Evolutionary conservation across 139 green algal species (phyloP).

Genomic region (Volvox africanus): DNA sequence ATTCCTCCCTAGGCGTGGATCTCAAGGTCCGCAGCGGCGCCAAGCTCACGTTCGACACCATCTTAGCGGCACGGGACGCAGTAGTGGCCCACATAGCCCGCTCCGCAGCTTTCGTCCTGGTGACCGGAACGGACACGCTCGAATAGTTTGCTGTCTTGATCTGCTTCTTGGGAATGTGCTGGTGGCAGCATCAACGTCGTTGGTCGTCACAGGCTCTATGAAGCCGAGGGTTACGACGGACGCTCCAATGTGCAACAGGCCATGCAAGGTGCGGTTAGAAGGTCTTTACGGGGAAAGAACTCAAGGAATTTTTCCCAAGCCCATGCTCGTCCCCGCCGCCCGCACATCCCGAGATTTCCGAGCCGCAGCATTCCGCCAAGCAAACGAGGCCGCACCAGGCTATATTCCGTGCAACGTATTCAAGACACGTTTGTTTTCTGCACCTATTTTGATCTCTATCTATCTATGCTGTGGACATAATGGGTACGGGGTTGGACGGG

Average conservation of each 20-base stretch:
- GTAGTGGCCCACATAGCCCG: background rate
- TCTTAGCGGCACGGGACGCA: slow-evolving; percentile 10
- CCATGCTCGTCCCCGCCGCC: too few species aligned
- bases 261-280: slow-evolving; percentile 19
- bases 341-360: too few species aligned
- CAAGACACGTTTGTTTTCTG: too few species aligned
- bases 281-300: background rate
- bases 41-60: slow-evolving; percentile 38
- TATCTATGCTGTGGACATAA: too few species aligned
- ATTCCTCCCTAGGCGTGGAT: background rate
- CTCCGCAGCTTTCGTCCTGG: slow-evolving; percentile 27
- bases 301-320: too few species aligned
- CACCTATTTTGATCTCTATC: background rate
- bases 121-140: slow-evolving; percentile 55
- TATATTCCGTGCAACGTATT: too few species aligned
- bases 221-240: slow-evolving; percentile 53
- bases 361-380: too few species aligned
- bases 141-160: slow-evolving; percentile 53
- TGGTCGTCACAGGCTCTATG: slow-evolving; percentile 57
- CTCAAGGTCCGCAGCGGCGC: slow-evolving; percentile 21
- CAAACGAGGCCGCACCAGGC: too few species aligned
- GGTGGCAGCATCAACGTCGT: background rate
- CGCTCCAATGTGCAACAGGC: slow-evolving; percentile 52
- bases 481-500: too few species aligned
- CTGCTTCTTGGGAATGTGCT: slow-evolving; percentile 45